phyloP scores from a whole-genome alignment of 2,329 filamentous ascomycete genomes.

The Neofusicoccum kwambonambiense region DNA sequence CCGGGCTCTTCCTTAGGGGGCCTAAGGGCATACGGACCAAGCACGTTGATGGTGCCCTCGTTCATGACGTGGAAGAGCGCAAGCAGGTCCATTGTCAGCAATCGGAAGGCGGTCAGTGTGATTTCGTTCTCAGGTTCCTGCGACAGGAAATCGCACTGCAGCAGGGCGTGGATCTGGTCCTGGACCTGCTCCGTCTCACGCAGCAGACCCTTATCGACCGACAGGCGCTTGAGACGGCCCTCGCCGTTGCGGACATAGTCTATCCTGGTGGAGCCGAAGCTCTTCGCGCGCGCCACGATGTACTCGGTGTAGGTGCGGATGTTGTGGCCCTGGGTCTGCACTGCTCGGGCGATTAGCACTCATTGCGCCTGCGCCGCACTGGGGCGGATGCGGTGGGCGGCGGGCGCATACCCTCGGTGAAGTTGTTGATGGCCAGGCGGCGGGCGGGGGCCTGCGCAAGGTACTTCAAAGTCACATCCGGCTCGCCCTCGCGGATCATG shows the following conservation, averaged over 20 bases:
- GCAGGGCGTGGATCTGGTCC: constrained; percentile 76
- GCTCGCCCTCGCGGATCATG: constrained; percentile 94
- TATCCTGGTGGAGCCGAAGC: constrained; percentile 78
- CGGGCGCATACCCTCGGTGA: constrained; percentile 75
- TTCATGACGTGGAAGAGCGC: constrained; percentile 93
- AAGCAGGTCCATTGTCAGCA: constrained; percentile 86
- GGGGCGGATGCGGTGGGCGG: not conserved
- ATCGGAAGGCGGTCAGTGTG: constrained; percentile 85
- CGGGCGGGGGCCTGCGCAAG: constrained; percentile 74
- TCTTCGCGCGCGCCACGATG: constrained; percentile 75
- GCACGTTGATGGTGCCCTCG: constrained; percentile 92
- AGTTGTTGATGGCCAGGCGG: constrained; percentile 81
- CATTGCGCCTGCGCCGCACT: not conserved
- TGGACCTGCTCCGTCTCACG: constrained; percentile 91
- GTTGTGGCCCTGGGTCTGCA: constrained; percentile 91
- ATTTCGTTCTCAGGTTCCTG: constrained; percentile 95
- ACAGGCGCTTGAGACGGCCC: constrained; percentile 77
- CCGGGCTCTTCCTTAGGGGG: not conserved
- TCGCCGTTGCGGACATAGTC: constrained; percentile 88
- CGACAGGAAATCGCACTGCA: constrained; percentile 88
- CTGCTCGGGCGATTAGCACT: constrained; percentile 47
- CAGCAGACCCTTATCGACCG: constrained; percentile 87
- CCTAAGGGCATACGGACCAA: constrained; percentile 60
- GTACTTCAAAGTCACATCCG: constrained; percentile 82
- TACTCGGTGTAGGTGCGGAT: constrained; percentile 91